Conservation (phyloP, 768 basidiomycete genomes). For the Mrakia frigida region DNA sequence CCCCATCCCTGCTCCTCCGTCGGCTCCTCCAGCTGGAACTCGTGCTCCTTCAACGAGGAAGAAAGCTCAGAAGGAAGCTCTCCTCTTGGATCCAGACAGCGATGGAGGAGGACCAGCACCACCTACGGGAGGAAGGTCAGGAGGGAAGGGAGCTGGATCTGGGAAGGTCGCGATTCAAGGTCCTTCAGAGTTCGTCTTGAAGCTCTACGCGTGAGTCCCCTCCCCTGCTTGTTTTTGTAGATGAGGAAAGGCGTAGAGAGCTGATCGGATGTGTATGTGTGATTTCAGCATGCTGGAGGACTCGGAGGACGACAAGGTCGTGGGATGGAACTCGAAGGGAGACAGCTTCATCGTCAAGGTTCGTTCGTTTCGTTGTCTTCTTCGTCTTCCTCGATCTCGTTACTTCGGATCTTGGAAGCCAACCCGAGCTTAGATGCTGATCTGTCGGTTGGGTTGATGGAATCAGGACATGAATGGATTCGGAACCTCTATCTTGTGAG, state of each 20-base stretch:
- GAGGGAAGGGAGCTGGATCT: neutral
- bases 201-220: slow-evolving; percentile 10
- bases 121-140: neutral
- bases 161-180: neutral
- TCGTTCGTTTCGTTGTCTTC: slow-evolving; percentile 21
- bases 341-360: slow-evolving; percentile 87
- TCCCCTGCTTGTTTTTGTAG: neutral
- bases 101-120: neutral
- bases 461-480: slow-evolving; percentile 86
- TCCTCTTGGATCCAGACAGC: neutral
- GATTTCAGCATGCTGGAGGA: slow-evolving; percentile 77
- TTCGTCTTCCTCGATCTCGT: neutral
- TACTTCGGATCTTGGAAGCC: neutral
- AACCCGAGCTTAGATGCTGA: neutral
- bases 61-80: neutral
- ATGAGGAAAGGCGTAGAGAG: neutral
- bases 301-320: slow-evolving; percentile 61
- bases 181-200: neutral
- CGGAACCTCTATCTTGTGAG: slow-evolving; percentile 67
- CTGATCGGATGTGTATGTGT: neutral
- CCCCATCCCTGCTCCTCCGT: neutral
- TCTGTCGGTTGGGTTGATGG: neutral
- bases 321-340: slow-evolving; percentile 75
- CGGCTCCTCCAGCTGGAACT: neutral
- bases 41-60: neutral